These are phyloP conservation scores for Buddleja alternifolia DNA, from an alignment of 257 asterid genomes.

Conservation along the genomic window DNA sequence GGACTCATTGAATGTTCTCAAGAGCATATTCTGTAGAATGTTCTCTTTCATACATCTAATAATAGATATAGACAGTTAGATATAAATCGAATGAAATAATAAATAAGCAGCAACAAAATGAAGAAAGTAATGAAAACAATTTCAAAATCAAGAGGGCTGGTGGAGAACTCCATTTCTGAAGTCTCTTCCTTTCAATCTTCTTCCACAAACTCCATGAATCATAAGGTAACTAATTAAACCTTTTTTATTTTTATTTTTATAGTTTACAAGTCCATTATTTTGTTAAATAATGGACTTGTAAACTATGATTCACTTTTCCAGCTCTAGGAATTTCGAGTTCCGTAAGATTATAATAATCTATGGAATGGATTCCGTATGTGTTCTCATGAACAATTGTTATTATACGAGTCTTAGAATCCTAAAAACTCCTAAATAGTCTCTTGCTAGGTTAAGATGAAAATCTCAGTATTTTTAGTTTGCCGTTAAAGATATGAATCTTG, in stretches of 20 bases:
- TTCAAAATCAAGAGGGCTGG: constrained; percentile 6
- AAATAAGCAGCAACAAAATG: background rate
- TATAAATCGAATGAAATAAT: background rate
- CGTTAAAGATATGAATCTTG: too few relatives aligned
- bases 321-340: too few relatives aligned
- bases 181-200: background rate
- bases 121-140: background rate
- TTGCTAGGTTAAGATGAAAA: too few relatives aligned
- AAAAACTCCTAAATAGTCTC: too few relatives aligned
- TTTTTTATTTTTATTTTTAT: background rate
- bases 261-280: too few relatives aligned
- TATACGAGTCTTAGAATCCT: too few relatives aligned
- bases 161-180: constrained; percentile 11
- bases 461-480: too few relatives aligned
- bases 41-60: background rate
- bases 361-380: too few relatives aligned
- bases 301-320: too few relatives aligned
- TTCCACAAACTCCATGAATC: background rate
- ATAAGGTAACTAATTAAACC: constrained; percentile 14
- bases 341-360: too few relatives aligned
- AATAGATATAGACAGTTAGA: background rate
- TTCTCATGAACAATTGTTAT: too few relatives aligned
- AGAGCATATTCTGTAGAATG: constrained; percentile 25
- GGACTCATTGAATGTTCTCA: background rate
- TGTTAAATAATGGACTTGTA: too few relatives aligned